Evolutionary conservation across 371 early-diverging fungal species (phyloP).

Genomic region (Nematocida ausubeli): DNA sequence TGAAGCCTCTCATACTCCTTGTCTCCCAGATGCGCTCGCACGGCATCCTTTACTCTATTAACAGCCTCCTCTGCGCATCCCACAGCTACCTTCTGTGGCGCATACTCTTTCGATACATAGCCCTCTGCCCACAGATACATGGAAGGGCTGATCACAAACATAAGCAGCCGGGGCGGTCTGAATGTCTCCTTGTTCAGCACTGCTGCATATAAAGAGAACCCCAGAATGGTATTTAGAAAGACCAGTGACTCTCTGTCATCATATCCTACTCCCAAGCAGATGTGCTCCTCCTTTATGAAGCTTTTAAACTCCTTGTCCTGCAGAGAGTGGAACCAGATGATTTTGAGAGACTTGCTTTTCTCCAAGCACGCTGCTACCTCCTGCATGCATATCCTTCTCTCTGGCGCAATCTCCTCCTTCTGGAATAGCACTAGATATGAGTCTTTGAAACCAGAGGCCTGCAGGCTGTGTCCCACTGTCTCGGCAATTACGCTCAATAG

Average conservation of each 20-base stretch:
- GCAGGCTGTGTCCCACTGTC: constrained; percentile 16
- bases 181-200: constrained; percentile 32
- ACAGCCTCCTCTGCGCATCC: background rate
- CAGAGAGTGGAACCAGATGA: constrained; percentile 41
- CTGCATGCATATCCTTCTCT: constrained; percentile 21
- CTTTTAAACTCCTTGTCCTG: background rate
- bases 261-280: constrained; percentile 44
- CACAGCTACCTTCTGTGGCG: background rate
- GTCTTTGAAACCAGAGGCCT: constrained; percentile 45
- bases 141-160: constrained; percentile 36
- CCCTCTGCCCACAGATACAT: constrained; percentile 7
- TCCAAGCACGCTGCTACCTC: constrained; percentile 9
- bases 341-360: background rate
- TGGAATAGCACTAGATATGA: constrained; percentile 43
- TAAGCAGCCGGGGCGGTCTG: constrained; percentile 30
- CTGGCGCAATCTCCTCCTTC: constrained; percentile 28
- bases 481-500: constrained; percentile 20
- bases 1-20: background rate
- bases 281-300: constrained; percentile 56
- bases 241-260: constrained; percentile 9
- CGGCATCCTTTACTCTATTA: background rate
- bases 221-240: constrained; percentile 34
- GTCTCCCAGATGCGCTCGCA: background rate
- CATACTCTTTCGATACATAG: background rate
- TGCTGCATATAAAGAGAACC: constrained; percentile 39